These are phyloP conservation scores for Crithidia brevicula DNA, from an alignment of 208 protist species.

Conservation along the genomic window DNA sequence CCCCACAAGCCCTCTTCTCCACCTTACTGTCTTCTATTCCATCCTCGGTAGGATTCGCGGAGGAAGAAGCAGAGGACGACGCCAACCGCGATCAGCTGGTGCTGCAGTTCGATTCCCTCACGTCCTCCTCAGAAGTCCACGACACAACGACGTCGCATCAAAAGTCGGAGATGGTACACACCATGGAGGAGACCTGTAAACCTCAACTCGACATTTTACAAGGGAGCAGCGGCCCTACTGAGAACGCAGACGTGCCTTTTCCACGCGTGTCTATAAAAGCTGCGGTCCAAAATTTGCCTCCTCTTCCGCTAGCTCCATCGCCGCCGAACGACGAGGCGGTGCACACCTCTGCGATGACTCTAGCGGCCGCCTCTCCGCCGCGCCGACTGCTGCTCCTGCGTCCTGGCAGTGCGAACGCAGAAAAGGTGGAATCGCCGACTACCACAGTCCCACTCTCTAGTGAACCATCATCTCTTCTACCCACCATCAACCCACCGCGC, in stretches of 20 bases:
- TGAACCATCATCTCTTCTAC: background rate
- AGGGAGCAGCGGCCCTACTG: too few relatives aligned
- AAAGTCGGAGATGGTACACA: background rate
- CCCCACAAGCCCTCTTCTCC: conserved; percentile 8
- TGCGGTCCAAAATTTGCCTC: background rate
- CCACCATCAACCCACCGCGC: background rate
- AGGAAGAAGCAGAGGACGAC: background rate
- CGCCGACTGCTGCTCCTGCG: conserved; percentile 10
- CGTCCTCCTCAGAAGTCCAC: background rate
- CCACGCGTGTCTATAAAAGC: too few relatives aligned
- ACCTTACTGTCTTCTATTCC: conserved; percentile 8
- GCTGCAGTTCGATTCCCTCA: conserved; percentile 25
- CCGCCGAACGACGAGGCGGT: background rate
- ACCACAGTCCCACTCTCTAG: background rate
- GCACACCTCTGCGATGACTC: background rate
- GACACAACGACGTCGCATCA: background rate
- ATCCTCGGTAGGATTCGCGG: background rate
- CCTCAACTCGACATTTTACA: too few relatives aligned
- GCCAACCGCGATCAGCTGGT: conserved; percentile 18
- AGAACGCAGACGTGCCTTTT: too few relatives aligned
- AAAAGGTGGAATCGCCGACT: background rate
- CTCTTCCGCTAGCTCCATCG: background rate
- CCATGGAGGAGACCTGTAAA: too few relatives aligned
- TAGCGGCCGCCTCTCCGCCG: background rate
- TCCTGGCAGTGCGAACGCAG: background rate